Conservation (phyloP, 805 yeast genomes). For the Candida rishiriensis region DNA sequence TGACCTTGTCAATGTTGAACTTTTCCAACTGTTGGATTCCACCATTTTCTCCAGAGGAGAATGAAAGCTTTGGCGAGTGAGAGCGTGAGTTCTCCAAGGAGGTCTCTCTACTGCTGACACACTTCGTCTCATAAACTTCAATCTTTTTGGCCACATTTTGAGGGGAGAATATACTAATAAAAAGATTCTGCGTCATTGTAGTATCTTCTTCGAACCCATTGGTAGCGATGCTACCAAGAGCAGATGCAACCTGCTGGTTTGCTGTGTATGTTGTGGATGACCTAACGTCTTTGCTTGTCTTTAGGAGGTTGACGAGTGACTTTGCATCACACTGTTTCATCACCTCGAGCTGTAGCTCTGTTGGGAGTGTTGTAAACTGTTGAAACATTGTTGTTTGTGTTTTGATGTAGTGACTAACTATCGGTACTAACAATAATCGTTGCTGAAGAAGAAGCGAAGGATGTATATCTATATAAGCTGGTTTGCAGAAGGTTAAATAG, state of each 20-base stretch:
- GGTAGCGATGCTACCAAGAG: background rate
- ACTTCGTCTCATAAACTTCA: constrained; percentile 22
- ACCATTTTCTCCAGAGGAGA: background rate
- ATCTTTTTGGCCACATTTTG: constrained; percentile 18
- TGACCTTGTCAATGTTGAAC: constrained; percentile 9
- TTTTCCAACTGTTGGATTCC: background rate
- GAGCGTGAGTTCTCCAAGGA: background rate
- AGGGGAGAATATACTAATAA: constrained; percentile 24
- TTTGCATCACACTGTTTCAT: constrained; percentile 10
- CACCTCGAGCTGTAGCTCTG: constrained; percentile 20
- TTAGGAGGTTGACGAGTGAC: constrained; percentile 9
- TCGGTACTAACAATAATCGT: too few species aligned
- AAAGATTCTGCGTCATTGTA: constrained; percentile 6
- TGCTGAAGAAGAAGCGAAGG: too few species aligned
- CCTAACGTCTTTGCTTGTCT: constrained; percentile 5
- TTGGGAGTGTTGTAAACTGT: constrained; percentile 12
- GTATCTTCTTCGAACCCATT: constrained; percentile 1
- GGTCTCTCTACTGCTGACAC: constrained; percentile 7
- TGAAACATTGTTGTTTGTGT: background rate
- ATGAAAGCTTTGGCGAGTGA: constrained; percentile 1
- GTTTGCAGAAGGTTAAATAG: too few species aligned
- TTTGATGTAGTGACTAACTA: too few species aligned
- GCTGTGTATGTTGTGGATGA: constrained; percentile 7
- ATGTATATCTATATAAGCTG: too few species aligned
- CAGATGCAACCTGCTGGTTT: constrained; percentile 3